Evolutionary conservation across 352 stramenopile species (phyloP), one percentile per base, ranked within the genome.

Genomic region (Phytopythium aichiense): DNA sequence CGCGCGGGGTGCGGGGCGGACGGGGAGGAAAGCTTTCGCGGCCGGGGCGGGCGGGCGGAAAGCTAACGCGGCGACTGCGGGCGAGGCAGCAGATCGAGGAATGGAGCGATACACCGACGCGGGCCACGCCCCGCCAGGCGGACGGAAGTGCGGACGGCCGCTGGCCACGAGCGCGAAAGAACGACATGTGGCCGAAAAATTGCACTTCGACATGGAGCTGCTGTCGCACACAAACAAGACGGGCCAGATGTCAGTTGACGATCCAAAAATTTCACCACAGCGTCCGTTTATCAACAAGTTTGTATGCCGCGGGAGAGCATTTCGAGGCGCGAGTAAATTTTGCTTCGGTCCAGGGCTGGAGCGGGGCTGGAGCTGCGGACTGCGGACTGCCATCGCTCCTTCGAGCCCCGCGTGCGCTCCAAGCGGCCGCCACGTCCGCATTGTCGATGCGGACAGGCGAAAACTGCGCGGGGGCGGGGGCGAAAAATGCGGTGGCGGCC

Each of bases 221-320:
- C 11, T 56, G 51, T 56, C 51, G 51, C 51, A 56, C 51, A 56
- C 16, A 35, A 38, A 56, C 16, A 56, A 56, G 49, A 56, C 49
- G 28, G 33, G 49, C 49, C 49, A 37, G 25, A 54, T 35, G 5
- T 54, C 48, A 54, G 42, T 48, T 20, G 5, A 22, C 2, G 40
- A 7, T 4, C 40, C 25, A 15, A 46, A 46, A 46, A 11, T 22
- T 46, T 23, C 40, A 7, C 40, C 7, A 4, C 11, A 16, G 15
- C 7, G 15, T 43, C 3, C 5, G 15, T 48, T 48, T 18, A 1
- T 30, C 25, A 30, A 1, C 25, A 25, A 23, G 8, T 48, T 48
- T 48, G 42, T 48, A 48, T 48, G 33, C 11, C 25, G 33, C 33
- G 33, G 33, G 33, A 38, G 7, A 38, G 33, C 7, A 38, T 38